phyloP scores from a whole-genome alignment of 2,329 filamentous ascomycete genomes.

The Trematosphaeria pertusa region DNA sequence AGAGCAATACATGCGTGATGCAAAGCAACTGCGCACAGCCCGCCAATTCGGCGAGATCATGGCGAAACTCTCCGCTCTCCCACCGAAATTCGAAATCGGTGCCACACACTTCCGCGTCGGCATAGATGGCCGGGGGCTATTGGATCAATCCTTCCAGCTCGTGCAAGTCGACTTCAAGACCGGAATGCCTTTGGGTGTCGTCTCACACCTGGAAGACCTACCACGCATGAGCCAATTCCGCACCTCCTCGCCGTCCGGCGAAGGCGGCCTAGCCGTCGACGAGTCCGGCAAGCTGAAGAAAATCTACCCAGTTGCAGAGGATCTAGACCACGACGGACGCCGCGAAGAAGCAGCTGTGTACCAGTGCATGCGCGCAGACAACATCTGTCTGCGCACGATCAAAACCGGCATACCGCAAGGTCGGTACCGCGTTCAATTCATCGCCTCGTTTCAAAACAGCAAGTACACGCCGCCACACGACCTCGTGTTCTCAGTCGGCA shows the following conservation, averaged over 20 bases:
- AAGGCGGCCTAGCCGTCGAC: conserved; percentile 39
- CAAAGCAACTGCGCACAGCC: conserved; percentile 38
- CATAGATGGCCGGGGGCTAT: conserved; percentile 37
- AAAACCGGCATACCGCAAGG: conserved; percentile 48
- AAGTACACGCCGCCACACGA: conserved; percentile 31
- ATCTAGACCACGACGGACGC: conserved; percentile 45
- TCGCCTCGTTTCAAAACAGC: conserved; percentile 38
- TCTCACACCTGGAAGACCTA: conserved; percentile 26
- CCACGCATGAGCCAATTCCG: conserved; percentile 32
- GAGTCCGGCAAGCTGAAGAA: conserved; percentile 32
- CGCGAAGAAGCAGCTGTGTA: conserved; percentile 45
- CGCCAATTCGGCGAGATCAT: conserved; percentile 43
- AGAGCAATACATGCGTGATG: conserved; percentile 49
- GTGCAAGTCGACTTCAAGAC: conserved; percentile 49
- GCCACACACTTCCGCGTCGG: conserved; percentile 42
- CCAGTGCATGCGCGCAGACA: conserved; percentile 39
- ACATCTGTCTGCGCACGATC: conserved; percentile 44
- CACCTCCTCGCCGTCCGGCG: conserved; percentile 35
- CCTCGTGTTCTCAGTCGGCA: conserved; percentile 47
- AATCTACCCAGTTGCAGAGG: conserved; percentile 44
- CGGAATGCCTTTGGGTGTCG: conserved; percentile 37
- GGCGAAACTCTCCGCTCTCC: conserved; percentile 45
- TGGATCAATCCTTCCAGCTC: conserved; percentile 38
- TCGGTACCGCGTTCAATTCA: conserved; percentile 45
- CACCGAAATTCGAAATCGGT: conserved; percentile 44